Evolutionary conservation across 768 basidiomycete genomes (phyloP), one percentile per base, ranked within the genome.

Genomic region (Stropharia rugosoannulata): DNA sequence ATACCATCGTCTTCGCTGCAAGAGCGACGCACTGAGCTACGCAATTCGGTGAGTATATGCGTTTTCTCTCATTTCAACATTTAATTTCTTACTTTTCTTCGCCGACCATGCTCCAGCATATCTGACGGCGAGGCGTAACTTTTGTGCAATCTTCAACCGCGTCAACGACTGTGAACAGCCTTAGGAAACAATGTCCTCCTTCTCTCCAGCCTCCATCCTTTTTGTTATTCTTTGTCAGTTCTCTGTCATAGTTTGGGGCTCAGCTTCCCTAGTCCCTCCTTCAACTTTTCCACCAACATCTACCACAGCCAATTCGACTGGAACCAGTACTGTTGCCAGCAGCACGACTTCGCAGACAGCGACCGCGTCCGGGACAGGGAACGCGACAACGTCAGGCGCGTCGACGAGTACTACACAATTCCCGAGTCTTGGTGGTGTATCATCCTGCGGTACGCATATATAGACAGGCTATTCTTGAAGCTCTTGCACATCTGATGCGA

Each of bases 351-450:
- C 39, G 13, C 13, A 13, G 15, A 51, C 50, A 16, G 16, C 22
- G 10, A 40, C 39, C 10, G 36, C 11, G n/a, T 41, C 16, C n/a
- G 50, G 39, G 22, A 27, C 50, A 13, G 13, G 13, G 45, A 66
- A 49, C 40, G 38, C 50, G 5, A 60, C 62, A 6, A 29, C 59
- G 12, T 61, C 69, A 18, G 56, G 59, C 38, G 71, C 66, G 12
- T 49, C 63, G 32, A 72, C 75, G 2, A 72, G 63, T 41, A 69
- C 71, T 7, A 68, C 73, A 0, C 61, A 67, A 16, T 77, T 74
- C 59, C 77, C 76, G 1, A 70, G 68, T 16, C 59, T 79, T 61
- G 73, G 72, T 43, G 68, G 69, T 7, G 71, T 71, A 58, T 66
- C 74, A 2, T 44, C 69, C 5, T 79, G 78, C 62, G 75, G 78